Evolutionary conservation across 345 rosid species (phyloP).

Genomic region (Gossypium ekmanianum): DNA sequence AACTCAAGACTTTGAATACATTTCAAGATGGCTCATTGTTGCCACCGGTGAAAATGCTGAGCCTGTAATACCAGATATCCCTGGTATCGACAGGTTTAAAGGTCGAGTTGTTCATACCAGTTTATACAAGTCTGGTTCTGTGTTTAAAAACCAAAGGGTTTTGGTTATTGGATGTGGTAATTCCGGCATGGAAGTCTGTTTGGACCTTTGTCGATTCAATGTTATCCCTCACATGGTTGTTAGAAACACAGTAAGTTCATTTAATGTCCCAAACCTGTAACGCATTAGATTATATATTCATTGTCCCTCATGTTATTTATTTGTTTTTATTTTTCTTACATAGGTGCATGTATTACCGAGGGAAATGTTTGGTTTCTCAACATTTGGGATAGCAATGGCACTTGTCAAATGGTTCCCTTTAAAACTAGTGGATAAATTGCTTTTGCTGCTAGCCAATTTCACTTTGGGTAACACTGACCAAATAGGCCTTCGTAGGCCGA

Average conservation of each 20-base stretch:
- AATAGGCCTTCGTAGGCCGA: slow-evolving; percentile 79
- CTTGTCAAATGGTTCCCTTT: slow-evolving; percentile 78
- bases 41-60: slow-evolving; percentile 95
- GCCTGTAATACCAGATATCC: slow-evolving; percentile 54
- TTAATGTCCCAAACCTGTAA: neutral
- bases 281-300: neutral
- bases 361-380: slow-evolving; percentile 81
- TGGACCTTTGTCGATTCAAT: slow-evolving; percentile 65
- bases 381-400: slow-evolving; percentile 75
- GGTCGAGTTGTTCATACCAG: slow-evolving; percentile 62
- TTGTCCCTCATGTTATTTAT: neutral
- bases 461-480: slow-evolving; percentile 63
- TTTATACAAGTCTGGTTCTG: slow-evolving; percentile 59
- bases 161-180: slow-evolving; percentile 85
- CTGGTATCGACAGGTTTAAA: slow-evolving; percentile 44
- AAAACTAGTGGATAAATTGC: slow-evolving; percentile 56
- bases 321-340: neutral
- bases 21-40: slow-evolving; percentile 66
- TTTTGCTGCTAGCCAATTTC: slow-evolving; percentile 46
- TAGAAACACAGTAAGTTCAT: slow-evolving; percentile 49
- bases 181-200: slow-evolving; percentile 90
- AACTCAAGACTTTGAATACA: slow-evolving; percentile 51
- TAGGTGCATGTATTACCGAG: slow-evolving; percentile 94
- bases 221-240: slow-evolving; percentile 66
- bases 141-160: slow-evolving; percentile 46